A percentile compares a stretch with the other conserved stretches of the same genome.
phyloP scores from a whole-genome alignment of 148 eudicot species.

The Vaccinium vitisidaea region DNA sequence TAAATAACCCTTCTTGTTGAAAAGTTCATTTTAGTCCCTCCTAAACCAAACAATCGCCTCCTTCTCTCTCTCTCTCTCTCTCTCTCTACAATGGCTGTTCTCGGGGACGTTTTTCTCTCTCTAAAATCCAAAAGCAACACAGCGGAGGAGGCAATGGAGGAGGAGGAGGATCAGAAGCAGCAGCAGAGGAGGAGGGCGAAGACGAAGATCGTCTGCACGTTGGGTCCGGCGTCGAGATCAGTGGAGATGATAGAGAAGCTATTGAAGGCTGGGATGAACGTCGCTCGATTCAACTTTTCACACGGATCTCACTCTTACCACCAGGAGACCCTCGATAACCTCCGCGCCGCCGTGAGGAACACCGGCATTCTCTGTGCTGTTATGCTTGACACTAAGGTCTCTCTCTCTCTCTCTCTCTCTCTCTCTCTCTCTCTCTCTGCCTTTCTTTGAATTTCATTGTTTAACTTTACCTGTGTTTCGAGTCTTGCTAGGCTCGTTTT shows the following conservation, averaged over 20 bases:
- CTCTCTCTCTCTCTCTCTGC: neutral
- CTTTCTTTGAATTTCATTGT: neutral
- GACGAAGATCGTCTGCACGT: slow-evolving; percentile 26
- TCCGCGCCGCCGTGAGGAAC: slow-evolving; percentile 5
- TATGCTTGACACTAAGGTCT: slow-evolving; percentile 25
- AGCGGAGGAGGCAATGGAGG: neutral
- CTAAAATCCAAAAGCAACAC: neutral
- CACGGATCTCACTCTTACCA: slow-evolving; percentile 24
- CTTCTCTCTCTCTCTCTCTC: neutral
- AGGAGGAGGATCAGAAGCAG: neutral
- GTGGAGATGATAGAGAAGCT: slow-evolving; percentile 27
- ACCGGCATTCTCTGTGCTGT: slow-evolving; percentile 18
- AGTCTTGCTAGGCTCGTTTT: too few species aligned
- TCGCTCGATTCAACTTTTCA: slow-evolving; percentile 23
- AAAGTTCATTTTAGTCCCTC: too few species aligned
- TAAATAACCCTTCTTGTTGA: neutral
- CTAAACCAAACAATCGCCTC: too few species aligned
- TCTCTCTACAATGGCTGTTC: neutral
- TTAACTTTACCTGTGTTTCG: neutral
- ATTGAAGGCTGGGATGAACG: slow-evolving; percentile 20
- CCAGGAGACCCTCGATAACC: slow-evolving; percentile 22
- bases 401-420: neutral
- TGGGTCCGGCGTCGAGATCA: slow-evolving; percentile 24
- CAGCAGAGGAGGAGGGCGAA: slow-evolving; percentile 16
- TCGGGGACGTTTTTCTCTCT: neutral